A percentile compares a stretch with the other conserved stretches of the same genome.
These are phyloP conservation scores for Carpinus viminea DNA, from an alignment of 306 rosid genomes.

Conservation along the genomic window DNA sequence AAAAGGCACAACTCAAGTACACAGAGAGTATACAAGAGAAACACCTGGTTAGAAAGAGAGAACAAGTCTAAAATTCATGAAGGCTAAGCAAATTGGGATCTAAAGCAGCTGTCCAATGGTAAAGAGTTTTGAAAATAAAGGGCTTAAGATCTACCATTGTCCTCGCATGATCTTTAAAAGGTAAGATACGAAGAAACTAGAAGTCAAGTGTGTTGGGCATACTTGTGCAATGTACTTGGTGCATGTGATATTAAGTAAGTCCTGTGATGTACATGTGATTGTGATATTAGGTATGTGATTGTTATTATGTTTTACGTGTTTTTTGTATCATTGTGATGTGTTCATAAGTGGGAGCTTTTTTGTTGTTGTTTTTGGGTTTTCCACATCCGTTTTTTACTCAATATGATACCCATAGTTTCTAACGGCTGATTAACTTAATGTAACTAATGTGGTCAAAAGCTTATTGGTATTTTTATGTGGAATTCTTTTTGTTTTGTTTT, in stretches of 20 bases:
- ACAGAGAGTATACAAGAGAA: too few species aligned
- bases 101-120: too few species aligned
- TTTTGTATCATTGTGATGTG: background rate
- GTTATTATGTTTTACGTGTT: background rate
- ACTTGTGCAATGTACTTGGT: background rate
- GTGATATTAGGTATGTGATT: background rate
- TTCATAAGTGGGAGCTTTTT: background rate
- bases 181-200: too few species aligned
- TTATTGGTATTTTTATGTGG: background rate
- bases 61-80: too few species aligned
- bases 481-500: background rate
- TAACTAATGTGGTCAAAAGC: background rate
- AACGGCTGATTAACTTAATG: background rate
- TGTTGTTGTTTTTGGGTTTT: background rate
- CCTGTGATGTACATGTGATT: background rate
- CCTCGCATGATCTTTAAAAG: too few species aligned
- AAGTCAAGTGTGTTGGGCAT: background rate
- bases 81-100: too few species aligned
- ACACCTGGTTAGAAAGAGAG: too few species aligned
- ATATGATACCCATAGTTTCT: background rate
- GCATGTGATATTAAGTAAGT: background rate
- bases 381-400: background rate
- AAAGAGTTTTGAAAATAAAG: too few species aligned
- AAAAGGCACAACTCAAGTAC: too few species aligned
- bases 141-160: too few species aligned